phyloP scores from a whole-genome alignment of 1,284 basidiomycete species.

The Malassezia globosa region DNA sequence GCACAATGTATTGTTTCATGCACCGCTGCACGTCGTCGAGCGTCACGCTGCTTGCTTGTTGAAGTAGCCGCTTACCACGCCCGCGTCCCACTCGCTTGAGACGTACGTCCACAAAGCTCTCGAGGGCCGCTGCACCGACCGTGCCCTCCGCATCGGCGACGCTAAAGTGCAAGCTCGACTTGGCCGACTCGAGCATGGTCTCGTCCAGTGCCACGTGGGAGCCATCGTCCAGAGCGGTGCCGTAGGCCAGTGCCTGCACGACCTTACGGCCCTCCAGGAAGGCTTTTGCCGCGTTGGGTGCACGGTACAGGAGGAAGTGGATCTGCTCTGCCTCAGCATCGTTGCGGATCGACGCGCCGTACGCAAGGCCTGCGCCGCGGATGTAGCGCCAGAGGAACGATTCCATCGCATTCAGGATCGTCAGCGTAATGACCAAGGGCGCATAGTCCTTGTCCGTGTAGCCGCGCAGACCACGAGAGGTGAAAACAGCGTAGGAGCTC shows the following conservation, averaged over 20 bases:
- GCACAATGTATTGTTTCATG: slow-evolving; percentile 67
- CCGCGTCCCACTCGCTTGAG: slow-evolving; percentile 32
- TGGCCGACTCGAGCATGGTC: slow-evolving; percentile 77
- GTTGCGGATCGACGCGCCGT: slow-evolving; percentile 69
- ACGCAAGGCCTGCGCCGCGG: slow-evolving; percentile 54
- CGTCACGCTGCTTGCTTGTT: slow-evolving; percentile 52
- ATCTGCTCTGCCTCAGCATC: slow-evolving; percentile 74
- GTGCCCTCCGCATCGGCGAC: slow-evolving; percentile 74
- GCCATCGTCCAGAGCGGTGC: slow-evolving; percentile 22
- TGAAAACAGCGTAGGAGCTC: slow-evolving; percentile 74
- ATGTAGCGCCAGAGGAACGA: slow-evolving; percentile 69
- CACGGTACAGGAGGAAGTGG: slow-evolving; percentile 63
- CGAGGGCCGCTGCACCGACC: slow-evolving; percentile 63
- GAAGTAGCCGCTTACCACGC: slow-evolving; percentile 27
- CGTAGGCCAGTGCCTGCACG: slow-evolving; percentile 42
- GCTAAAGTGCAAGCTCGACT: slow-evolving; percentile 75
- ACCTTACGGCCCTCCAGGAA: slow-evolving; percentile 62
- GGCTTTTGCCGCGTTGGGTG: slow-evolving; percentile 74
- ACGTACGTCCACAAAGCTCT: slow-evolving; percentile 30
- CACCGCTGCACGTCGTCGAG: slow-evolving; percentile 63
- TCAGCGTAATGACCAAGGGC: slow-evolving; percentile 68
- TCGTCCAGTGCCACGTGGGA: slow-evolving; percentile 60
- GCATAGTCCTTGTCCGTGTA: slow-evolving; percentile 66
- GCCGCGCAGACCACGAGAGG: slow-evolving; percentile 55
- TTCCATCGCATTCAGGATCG: slow-evolving; percentile 85